phyloP scores from a whole-genome alignment of 176 grass and related monocot species.

The Tuctoria greenei region DNA sequence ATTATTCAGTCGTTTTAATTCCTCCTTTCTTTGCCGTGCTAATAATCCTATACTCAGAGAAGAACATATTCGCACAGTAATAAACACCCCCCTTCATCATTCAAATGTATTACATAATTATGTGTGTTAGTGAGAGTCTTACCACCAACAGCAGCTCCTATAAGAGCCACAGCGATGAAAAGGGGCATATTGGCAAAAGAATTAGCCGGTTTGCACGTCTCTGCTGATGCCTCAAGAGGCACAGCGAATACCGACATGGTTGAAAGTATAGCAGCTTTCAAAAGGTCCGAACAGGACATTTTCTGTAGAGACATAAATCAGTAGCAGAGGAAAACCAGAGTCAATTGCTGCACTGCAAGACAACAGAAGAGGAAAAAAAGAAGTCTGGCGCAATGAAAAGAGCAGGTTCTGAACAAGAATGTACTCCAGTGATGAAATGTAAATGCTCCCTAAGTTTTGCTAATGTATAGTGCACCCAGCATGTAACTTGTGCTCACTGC shows the following conservation, averaged over 20 bases:
- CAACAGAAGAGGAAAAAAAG: neutral
- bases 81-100: neutral
- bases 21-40: slow-evolving; percentile 60
- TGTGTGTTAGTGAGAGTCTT: neutral
- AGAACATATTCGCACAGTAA: neutral
- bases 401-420: neutral
- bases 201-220: slow-evolving; percentile 40
- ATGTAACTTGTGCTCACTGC: neutral
- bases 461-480: neutral
- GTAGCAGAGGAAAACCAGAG: neutral
- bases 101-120: neutral
- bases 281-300: slow-evolving; percentile 11
- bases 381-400: neutral
- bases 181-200: slow-evolving; percentile 60
- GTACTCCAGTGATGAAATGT: neutral
- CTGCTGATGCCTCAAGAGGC: slow-evolving; percentile 54
- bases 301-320: slow-evolving; percentile 43
- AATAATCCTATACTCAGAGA: slow-evolving; percentile 41
- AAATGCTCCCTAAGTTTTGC: neutral
- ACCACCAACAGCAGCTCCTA: slow-evolving; percentile 61
- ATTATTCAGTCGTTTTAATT: slow-evolving; percentile 58
- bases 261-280: slow-evolving; percentile 42
- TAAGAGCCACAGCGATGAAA: slow-evolving; percentile 59
- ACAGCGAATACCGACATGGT: slow-evolving; percentile 39
- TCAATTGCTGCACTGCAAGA: neutral